Evolutionary conservation across 2,329 filamentous ascomycete genomes (phyloP), one percentile per base, ranked within the genome.

Genomic region (Cordyceps sp.): DNA sequence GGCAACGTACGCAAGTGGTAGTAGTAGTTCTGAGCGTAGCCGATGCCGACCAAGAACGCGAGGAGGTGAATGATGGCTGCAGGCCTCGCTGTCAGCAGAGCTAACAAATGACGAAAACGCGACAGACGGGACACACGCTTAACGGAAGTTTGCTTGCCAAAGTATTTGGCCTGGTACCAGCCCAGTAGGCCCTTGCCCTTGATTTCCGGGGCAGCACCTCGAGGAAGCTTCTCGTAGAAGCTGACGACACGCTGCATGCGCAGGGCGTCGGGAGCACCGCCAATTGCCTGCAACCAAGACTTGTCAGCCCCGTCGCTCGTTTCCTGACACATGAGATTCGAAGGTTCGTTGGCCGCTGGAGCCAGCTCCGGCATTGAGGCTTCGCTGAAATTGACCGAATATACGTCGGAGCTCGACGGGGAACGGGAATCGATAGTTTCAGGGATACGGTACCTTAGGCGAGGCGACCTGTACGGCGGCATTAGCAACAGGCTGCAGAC

Each of bases 1-100:
- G 41, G 15, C 35, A 34, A 75, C 83, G 62, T 77, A 98, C 90
- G 84, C 53, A 98, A 73, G 66, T 98, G 92, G 82, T 93, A 96
- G 74, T 98, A 96, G 78, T 98, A 98, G 68, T 93, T 86, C 66
- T 96, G 84, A 49, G 80, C 81, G 62, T 98, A 98, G 51, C 90
- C 88, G 46, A 96, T 55, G 44, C 73, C 61, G 43, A 93, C 63
- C 40, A 98, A 64, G 54, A 73, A 66, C 46, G 70, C 76, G 49
- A 98, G 78, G 48, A 75, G 69, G 61, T 98, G 90, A 49, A 93
- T 68, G 53, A 98, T 73, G 42, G 90, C 90, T 98, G 31, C 37
- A 9, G 18, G 10, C 13, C 12, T 2, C 10, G 14, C 13, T 18
- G 28, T 30, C 13, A 30, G 19, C 28, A 12, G 8, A 4, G 4